Evolutionary conservation across 176 grass and related monocot species (phyloP), one percentile per base, ranked within the genome.

Genomic region (Avena sativa): DNA sequence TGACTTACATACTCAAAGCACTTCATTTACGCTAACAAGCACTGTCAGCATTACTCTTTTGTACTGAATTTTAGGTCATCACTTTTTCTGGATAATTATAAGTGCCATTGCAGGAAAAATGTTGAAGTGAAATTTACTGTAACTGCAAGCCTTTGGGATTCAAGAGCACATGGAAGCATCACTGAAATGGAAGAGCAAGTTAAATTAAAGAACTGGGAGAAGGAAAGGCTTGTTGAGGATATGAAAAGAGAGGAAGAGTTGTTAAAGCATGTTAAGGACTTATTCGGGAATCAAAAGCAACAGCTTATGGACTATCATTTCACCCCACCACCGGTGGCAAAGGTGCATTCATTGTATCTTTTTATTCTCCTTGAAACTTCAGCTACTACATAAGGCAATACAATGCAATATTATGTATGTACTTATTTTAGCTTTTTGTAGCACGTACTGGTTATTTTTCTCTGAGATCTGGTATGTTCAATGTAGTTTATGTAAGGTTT

Each of bases 181-280:
- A 44, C 55, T 82, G 91, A 98, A 87, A 89, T 89, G 87, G 90
- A 98, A 83, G 89, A 91, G 68, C 64, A 93, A 83, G 71, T 95
- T 28, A 93, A 92, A 74, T 74, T 86, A 84, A 84, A 90, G 81
- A 91, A 86, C 11, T 95, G 93, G 95, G 85, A 88, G 80, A 92
- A 85, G 80, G 95, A 98, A 80, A 98, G 88, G 78, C 72, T 93
- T 64, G 57, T 84, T 79, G 91, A 98, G 91, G 96, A 93, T 86
- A 78, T 86, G 59, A 93, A 91, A 92, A 92, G 91, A 78, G 84
- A 98, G 90, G 95, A 90, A 85, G 89, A 80, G 83, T 71, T 98
- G 76, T 76, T 95, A 74, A 90, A 74, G 12, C 55, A 87, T 61
- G 87, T 20, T 34, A 93, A 95, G 83, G 76, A 74, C 48, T 90